These are phyloP conservation scores for Lipomyces yamadae DNA, from an alignment of 805 yeast genomes.

Conservation along the genomic window DNA sequence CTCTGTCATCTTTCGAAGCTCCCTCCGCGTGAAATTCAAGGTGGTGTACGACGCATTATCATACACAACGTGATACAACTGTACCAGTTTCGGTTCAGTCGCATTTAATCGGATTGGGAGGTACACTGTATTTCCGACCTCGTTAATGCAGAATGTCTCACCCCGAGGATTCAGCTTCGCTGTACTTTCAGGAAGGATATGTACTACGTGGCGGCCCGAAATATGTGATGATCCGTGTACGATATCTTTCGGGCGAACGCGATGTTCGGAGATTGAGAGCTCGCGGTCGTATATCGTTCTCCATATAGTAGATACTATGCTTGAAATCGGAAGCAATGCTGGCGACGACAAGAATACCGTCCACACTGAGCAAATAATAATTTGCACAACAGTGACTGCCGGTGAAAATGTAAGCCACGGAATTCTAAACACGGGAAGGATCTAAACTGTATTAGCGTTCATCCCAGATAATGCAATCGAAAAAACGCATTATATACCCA, in stretches of 20 bases:
- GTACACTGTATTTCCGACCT: conserved; percentile 43
- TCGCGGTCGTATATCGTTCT: conserved; percentile 43
- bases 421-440: conserved; percentile 73
- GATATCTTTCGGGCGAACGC: conserved; percentile 43
- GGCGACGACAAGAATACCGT: conserved; percentile 54
- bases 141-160: conserved; percentile 61
- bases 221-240: conserved; percentile 59
- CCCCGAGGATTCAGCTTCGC: conserved; percentile 80
- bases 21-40: conserved; percentile 61
- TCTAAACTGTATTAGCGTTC: conserved; percentile 13
- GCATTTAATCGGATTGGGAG: conserved; percentile 84
- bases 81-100: conserved; percentile 71
- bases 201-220: conserved; percentile 83
- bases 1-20: conserved; percentile 51
- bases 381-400: conserved; percentile 57
- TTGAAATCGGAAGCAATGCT: conserved; percentile 32
- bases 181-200: conserved; percentile 88
- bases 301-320: conserved; percentile 38
- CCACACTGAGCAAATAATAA: conserved; percentile 52
- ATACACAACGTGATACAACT: conserved; percentile 64
- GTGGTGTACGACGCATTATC: conserved; percentile 54
- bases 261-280: conserved; percentile 45
- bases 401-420: conserved; percentile 73
- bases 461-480: neutral
- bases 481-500: conserved; percentile 46